Conservation (phyloP, 306 rosid genomes). For the Heteromeles arbutifolia region DNA sequence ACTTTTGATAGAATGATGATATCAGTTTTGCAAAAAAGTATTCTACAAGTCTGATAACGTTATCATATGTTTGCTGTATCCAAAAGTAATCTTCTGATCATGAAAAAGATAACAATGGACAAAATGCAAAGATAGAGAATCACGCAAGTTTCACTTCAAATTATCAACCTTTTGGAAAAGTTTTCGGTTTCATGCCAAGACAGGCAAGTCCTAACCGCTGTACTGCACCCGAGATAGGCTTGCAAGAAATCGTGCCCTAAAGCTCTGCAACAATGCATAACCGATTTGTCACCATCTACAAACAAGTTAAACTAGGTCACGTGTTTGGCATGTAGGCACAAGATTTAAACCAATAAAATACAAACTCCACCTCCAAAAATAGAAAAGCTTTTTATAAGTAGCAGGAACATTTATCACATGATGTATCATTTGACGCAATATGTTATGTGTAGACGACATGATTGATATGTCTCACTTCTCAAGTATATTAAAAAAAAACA, state of each 20-base stretch:
- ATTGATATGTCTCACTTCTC: too few species aligned
- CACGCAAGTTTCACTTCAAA: neutral
- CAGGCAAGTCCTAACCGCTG: neutral
- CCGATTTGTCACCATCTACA: conserved; percentile 13
- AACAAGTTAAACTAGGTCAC: conserved; percentile 3
- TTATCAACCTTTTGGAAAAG: neutral
- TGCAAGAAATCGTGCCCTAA: conserved; percentile 14
- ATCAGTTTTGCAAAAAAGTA: neutral
- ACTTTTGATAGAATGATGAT: too few species aligned
- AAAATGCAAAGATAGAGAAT: neutral
- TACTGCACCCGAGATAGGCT: neutral
- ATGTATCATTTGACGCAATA: too few species aligned
- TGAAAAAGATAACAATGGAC: neutral
- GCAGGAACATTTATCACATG: too few species aligned
- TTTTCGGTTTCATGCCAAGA: conserved; percentile 6
- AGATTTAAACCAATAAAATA: neutral
- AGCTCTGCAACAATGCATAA: neutral
- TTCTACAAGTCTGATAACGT: neutral
- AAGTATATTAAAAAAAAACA: too few species aligned
- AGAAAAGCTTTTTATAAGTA: neutral
- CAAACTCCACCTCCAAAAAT: conserved; percentile 5
- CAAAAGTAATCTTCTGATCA: neutral
- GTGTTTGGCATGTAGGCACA: conserved; percentile 6
- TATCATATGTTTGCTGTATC: neutral
- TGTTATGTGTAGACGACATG: too few species aligned